These are phyloP conservation scores for Viridothelium virens DNA, from an alignment of 495 filamentous ascomycete genomes.

Conservation along the genomic window DNA sequence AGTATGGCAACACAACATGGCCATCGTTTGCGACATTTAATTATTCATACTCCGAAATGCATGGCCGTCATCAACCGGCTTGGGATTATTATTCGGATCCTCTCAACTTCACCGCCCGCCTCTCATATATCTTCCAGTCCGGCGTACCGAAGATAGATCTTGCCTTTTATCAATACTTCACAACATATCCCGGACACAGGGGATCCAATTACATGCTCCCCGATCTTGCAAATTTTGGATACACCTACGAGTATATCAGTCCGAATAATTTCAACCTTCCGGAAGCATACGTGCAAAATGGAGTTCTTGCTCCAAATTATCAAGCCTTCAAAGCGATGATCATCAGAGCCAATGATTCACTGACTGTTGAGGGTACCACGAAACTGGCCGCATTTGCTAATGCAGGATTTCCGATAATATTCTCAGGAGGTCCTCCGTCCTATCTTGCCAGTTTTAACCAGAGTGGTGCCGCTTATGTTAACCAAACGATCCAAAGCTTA, in stretches of 20 bases:
- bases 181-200: slow-evolving; percentile 10
- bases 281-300: slow-evolving; percentile 32
- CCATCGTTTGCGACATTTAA: slow-evolving; percentile 43
- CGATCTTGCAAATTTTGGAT: slow-evolving; percentile 29
- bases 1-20: slow-evolving; percentile 41
- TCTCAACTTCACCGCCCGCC: slow-evolving; percentile 38
- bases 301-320: slow-evolving; percentile 35
- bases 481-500: background rate
- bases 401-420: slow-evolving; percentile 39
- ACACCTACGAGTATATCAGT: slow-evolving; percentile 44
- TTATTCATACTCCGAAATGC: slow-evolving; percentile 41
- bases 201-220: slow-evolving; percentile 17
- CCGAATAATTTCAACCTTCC: slow-evolving; percentile 42
- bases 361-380: slow-evolving; percentile 34
- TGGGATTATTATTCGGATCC: slow-evolving; percentile 40
- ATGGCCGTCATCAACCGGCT: slow-evolving; percentile 38
- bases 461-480: slow-evolving; percentile 16
- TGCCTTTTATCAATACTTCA: slow-evolving; percentile 32
- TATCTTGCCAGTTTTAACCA: slow-evolving; percentile 22
- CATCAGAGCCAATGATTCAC: slow-evolving; percentile 34
- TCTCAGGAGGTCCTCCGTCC: slow-evolving; percentile 33
- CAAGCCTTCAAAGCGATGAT: slow-evolving; percentile 43
- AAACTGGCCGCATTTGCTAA: slow-evolving; percentile 37
- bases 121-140: slow-evolving; percentile 35
- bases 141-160: slow-evolving; percentile 41